Conservation (phyloP, 257 asterid species). For the Nicotiana knightiana region DNA sequence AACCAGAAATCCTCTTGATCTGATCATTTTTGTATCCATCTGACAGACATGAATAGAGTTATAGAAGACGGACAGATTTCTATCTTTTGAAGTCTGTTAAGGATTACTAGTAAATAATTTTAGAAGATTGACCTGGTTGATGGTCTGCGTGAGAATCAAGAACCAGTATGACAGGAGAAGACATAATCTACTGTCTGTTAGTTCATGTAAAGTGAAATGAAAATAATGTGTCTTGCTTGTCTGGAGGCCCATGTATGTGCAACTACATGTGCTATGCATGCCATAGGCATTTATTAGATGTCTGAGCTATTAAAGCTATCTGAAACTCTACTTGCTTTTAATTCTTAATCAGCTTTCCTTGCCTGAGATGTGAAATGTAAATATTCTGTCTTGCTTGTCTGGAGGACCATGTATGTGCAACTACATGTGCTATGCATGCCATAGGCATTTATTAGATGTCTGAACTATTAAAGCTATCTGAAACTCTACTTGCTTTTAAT, state of each 20-base stretch:
- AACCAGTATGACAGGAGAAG: background rate
- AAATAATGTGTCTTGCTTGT: background rate
- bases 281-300: background rate
- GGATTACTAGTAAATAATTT: background rate
- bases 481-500: background rate
- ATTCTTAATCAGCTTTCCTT: background rate
- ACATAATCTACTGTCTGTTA: background rate
- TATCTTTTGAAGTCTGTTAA: background rate
- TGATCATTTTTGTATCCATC: background rate
- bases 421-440: background rate
- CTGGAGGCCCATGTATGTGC: background rate
- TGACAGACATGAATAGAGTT: background rate
- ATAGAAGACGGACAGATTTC: background rate
- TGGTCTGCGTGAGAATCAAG: background rate
- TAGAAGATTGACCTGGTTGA: background rate
- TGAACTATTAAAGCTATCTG: background rate
- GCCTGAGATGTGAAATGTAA: background rate
- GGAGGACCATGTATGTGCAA: constrained; percentile 5
- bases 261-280: background rate
- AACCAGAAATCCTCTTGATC: background rate
- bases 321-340: background rate
- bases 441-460: background rate
- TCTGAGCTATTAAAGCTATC: background rate
- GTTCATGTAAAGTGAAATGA: background rate
- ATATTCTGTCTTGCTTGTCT: background rate